A percentile compares a stretch with the other conserved stretches of the same genome.
Evolutionary conservation across 768 basidiomycete genomes (phyloP).

Genomic region (Russula compacta): DNA sequence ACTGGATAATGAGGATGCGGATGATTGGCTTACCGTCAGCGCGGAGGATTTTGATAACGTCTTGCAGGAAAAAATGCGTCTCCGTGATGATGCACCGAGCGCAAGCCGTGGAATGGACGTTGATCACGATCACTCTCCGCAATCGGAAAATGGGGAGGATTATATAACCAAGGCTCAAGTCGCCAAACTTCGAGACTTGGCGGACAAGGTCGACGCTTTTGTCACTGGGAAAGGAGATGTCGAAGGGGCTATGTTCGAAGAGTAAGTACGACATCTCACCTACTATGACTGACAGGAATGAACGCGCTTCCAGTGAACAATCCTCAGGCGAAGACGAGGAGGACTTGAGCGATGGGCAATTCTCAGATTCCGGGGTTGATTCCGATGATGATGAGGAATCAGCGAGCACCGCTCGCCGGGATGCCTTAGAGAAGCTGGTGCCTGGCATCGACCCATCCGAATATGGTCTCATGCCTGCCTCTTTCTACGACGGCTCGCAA

Average conservation of each 20-base stretch:
- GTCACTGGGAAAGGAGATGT: conserved; percentile 84
- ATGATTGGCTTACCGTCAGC: conserved; percentile 83
- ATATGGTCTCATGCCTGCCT: conserved; percentile 81
- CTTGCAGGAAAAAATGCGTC: conserved; percentile 38
- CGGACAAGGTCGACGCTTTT: conserved; percentile 81
- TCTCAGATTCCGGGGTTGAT: conserved; percentile 27
- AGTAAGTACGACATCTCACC: conserved; percentile 44
- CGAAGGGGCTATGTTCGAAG: conserved; percentile 82
- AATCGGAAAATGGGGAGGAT: conserved; percentile 35
- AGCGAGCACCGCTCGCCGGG: conserved; percentile 38
- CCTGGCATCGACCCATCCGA: conserved; percentile 70
- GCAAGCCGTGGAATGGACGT: conserved; percentile 41
- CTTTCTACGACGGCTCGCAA: conserved; percentile 63
- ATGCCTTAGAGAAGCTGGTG: conserved; percentile 74
- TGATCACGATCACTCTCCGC: conserved; percentile 33
- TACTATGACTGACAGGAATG: background rate
- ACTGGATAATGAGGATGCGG: conserved; percentile 52
- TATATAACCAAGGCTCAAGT: conserved; percentile 57
- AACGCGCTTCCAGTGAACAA: conserved; percentile 39
- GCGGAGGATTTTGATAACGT: conserved; percentile 66
- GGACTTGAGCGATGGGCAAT: conserved; percentile 35
- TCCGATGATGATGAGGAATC: conserved; percentile 20
- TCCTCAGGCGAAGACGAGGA: conserved; percentile 35
- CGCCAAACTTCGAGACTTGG: conserved; percentile 60
- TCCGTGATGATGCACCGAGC: conserved; percentile 5